Evolutionary conservation across 2,329 filamentous ascomycete genomes (phyloP), one percentile per base, ranked within the genome.

Genomic region (Teratosphaeria epicoccoides): DNA sequence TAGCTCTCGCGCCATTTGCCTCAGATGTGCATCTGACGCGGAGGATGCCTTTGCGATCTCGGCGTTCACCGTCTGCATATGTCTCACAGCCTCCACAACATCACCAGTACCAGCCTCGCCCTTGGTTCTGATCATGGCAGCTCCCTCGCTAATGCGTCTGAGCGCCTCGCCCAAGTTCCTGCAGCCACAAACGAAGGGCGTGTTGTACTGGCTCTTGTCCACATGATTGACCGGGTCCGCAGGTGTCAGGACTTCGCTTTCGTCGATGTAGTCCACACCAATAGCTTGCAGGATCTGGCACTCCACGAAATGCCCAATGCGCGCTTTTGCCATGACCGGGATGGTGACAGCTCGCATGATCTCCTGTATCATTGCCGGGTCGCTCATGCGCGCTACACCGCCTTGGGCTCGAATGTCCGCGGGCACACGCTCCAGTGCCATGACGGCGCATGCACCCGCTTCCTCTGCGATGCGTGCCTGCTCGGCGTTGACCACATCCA

Each of bases 81-180:
- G 93, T 66, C 86, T 84, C 47, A 97, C 91, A 20, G 93, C 93
- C 76, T 97, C 91, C 63, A 97, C 87, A 49, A 98, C 88, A 68
- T 98, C 93, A 57, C 93, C 93, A 0, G 93, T 97, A 57, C 93
- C 93, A 33, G 93, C 93, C 75, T 98, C 93, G 59, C 93, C 93
- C 78, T 97, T 98, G 59, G 93, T 98, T 63, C 93, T 84, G 73
- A 98, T 96, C 91, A 98, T 97, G 65, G 91, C 91, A 9, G 93
- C 93, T 57, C 93, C 93, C 75, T 97, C 93, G 57, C 82, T 81
- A 66, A 98, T 89, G 57, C 93, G 81, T 57, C 93, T 80, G 51
- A 98, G 81, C 14, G 93, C 93, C 76, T 98, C 93, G 56, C 89
- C 89, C 11, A 97, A 77, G 76, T 95, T 90, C 56, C 91, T 81